Evolutionary conservation across 148 eudicot species (phyloP), one percentile per base, ranked within the genome.

Genomic region (Camellia lanceoleosa): DNA sequence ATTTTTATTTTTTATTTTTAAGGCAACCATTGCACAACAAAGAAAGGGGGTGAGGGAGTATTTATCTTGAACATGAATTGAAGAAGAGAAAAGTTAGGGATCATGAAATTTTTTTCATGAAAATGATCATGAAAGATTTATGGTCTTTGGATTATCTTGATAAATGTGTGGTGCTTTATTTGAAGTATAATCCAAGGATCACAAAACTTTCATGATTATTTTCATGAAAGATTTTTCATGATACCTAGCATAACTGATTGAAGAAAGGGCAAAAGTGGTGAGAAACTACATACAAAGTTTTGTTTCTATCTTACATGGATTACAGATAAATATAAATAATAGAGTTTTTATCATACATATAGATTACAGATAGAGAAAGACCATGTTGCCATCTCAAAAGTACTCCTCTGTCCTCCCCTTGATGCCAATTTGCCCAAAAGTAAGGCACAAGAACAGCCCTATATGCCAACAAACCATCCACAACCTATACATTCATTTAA

Each of bases 401-500:
- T 96, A 94, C 14, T 89, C 91, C 52, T 96, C 99, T 59, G 94
- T 83, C 95, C 99, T 92, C 14, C 99, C 99, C 84, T 96, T 96
- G 91, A 96, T 93, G 43, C 98, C 99, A 86, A 96, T 96, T 85
- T 96, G 98, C 59, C 99, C 99, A 78, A 96, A 96, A 66, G 99
- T 96, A 14, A 93, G 94, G 91, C 84, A 79, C 52, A 96, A 9
- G 85, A 96, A 96, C 79, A 96, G 87, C 60, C 83, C 98, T 78
- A 94, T 65, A 83, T 94, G 98, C 98, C 98, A 95, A 30, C 85
- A 79, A 6, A 93, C 83, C 91, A 96, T 0, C 99, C 99, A 96
- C 89, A 96, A 87, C 99, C 99, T 96, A 55, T 65, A 47, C 65
- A 78, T 41, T 19, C 61, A 74, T 4, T 41, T 7, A 52, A 30